phyloP scores from a whole-genome alignment of 2,329 filamentous ascomycete species.

The Ascochyta clinopodiicola region DNA sequence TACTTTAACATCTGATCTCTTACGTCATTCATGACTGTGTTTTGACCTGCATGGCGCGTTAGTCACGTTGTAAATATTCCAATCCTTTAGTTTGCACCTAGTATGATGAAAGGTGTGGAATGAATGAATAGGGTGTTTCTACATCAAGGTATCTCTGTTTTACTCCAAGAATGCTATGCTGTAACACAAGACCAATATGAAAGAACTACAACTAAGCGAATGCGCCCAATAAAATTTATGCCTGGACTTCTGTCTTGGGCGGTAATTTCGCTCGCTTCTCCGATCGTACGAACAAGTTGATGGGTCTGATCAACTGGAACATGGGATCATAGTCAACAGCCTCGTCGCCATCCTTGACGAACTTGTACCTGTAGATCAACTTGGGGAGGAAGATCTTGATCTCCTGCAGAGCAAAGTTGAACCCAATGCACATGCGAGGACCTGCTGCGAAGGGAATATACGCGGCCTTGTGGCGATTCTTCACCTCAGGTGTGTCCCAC shows the following conservation, averaged over 20 bases:
- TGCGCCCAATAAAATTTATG: not conserved
- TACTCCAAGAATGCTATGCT: conserved; percentile 15
- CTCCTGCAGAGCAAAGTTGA: conserved; percentile 69
- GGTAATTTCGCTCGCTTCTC: conserved; percentile 60
- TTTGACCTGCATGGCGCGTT: no score
- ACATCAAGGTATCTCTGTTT: conserved; percentile 9
- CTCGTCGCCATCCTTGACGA: conserved; percentile 58
- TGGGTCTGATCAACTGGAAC: conserved; percentile 65
- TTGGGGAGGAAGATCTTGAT: conserved; percentile 66
- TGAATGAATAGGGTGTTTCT: not conserved
- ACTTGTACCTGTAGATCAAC: conserved; percentile 66
- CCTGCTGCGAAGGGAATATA: conserved; percentile 68
- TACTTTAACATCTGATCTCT: no score
- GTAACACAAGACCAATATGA: not conserved
- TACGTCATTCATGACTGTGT: no score
- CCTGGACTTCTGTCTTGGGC: conserved; percentile 21
- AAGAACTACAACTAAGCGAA: not conserved
- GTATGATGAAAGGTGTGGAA: no score
- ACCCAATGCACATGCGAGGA: conserved; percentile 66
- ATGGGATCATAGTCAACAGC: conserved; percentile 65
- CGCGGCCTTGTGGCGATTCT: conserved; percentile 48
- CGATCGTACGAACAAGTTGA: conserved; percentile 61
- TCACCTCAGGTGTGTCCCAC: conserved; percentile 21
- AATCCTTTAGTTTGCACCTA: no score
- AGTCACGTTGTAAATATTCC: no score